phyloP scores from a whole-genome alignment of 768 basidiomycete species.

The Calocybe cyanea region DNA sequence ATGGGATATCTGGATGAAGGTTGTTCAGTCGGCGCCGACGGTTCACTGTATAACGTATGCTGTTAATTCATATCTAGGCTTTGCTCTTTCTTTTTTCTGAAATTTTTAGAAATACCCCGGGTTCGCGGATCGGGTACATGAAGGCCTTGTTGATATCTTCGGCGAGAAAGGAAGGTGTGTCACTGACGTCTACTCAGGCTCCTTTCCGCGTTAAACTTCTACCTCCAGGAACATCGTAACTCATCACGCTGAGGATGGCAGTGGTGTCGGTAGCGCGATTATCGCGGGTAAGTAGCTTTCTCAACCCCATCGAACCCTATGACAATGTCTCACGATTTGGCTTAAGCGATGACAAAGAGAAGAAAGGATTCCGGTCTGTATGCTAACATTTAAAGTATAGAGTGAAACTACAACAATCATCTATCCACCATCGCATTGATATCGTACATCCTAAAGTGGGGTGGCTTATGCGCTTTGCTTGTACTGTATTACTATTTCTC shows the following conservation, averaged over 20 bases:
- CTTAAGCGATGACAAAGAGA: slow-evolving; percentile 82
- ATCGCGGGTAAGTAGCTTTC: slow-evolving; percentile 60
- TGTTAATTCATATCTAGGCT: background rate
- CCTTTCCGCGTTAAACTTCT: background rate
- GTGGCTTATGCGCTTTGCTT: too few species aligned
- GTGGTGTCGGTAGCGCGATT: slow-evolving; percentile 94
- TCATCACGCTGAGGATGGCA: slow-evolving; percentile 85
- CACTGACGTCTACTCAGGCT: background rate
- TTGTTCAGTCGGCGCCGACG: slow-evolving; percentile 88
- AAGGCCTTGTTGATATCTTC: slow-evolving; percentile 91
- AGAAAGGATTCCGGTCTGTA: slow-evolving; percentile 68
- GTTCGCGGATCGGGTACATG: slow-evolving; percentile 89
- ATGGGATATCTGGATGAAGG: slow-evolving; percentile 92
- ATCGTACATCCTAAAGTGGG: too few species aligned
- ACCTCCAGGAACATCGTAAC: slow-evolving; percentile 61
- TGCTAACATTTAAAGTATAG: slow-evolving; percentile 36
- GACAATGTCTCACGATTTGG: background rate
- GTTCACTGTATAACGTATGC: slow-evolving; percentile 90
- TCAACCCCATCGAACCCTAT: background rate
- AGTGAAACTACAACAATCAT: too few species aligned
- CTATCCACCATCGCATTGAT: too few species aligned
- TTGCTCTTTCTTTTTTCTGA: background rate
- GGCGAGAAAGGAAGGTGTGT: slow-evolving; percentile 86
- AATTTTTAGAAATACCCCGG: slow-evolving; percentile 89
- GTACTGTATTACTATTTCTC: too few species aligned